Evolutionary conservation across 2,329 filamentous ascomycete genomes (phyloP), one percentile per base, ranked within the genome.

Genomic region (Alternaria angustiovoidea): DNA sequence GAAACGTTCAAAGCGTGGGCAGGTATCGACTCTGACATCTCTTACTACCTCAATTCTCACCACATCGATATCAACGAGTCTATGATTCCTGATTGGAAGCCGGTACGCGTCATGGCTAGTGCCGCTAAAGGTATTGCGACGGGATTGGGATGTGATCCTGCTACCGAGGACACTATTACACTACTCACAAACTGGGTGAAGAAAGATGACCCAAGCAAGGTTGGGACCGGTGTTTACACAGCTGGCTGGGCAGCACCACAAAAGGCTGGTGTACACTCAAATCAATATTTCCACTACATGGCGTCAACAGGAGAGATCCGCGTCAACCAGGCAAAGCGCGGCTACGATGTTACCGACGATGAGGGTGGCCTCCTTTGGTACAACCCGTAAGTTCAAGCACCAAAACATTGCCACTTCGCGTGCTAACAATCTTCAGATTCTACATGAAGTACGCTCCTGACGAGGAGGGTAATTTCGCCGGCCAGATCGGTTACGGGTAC

Each of bases 241-340:
- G 92, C 94, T 11, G 94, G 91, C 41, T 97, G 94, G 94, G 97
- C 94, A 1, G 94, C 94, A 7, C 94, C 94, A 12, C 91, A 96
- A 77, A 91, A 90, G 73, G 94, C 94, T 0, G 94, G 94, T 51
- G 93, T 97, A n/a, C 94, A 97, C 81, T 94, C 91, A 2, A 96
- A 96, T 79, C 94, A 97, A 82, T 95, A 97, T 81, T 97, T 97
- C 84, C 94, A 97, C 81, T 97, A 95, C 82, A 90, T 97, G 82
- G 94, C 88, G 3, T 86, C 87, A 61, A 87, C 89, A 57, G 94
- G 94, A 65, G 94, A 97, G 81, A 88, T 97, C 71, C 88, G 92
- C 61, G 87, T 96, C 72, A 92, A 97, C 82, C 94, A 97, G 81
- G 94, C 93, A 44, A 96, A 96, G 85, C 88, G 94, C 55, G 94